phyloP scores from a whole-genome alignment of 73 alveolate genomes.

The Loxodes magnus region DNA sequence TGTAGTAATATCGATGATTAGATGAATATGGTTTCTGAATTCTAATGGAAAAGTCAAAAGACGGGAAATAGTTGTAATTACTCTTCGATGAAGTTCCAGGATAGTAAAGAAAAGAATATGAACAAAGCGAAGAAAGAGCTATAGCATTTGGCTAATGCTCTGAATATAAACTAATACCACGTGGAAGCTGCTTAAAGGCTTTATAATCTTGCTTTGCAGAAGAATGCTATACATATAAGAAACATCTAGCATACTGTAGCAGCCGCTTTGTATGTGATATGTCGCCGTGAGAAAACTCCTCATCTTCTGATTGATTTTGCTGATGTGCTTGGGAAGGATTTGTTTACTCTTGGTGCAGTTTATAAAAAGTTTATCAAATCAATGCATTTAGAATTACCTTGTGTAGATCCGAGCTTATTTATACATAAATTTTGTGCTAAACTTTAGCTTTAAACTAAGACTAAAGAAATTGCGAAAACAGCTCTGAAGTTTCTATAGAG shows the following conservation, averaged over 20 bases:
- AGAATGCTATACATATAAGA: constrained; percentile 6
- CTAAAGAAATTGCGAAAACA: constrained; percentile 64
- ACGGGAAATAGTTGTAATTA: too few relatives aligned
- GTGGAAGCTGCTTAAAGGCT: constrained; percentile 4
- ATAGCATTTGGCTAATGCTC: constrained; percentile 1
- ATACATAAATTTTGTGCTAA: constrained; percentile 77
- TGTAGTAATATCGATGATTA: too few relatives aligned
- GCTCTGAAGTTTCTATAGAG: constrained; percentile 77
- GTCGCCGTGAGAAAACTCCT: constrained; percentile 68
- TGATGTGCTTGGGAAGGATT: constrained; percentile 62
- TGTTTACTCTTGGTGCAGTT: constrained; percentile 71
- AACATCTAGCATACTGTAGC: constrained; percentile 7
- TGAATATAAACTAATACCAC: constrained; percentile 4
- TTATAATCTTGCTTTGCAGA: constrained; percentile 5
- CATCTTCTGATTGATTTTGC: constrained; percentile 91
- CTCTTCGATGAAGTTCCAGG: too few relatives aligned
- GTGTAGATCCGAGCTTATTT: constrained; percentile 82
- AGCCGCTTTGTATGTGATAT: constrained; percentile 73
- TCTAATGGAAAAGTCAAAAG: too few relatives aligned
- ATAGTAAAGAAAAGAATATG: constrained; percentile 2
- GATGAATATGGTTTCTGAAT: too few relatives aligned
- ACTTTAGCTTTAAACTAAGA: constrained; percentile 61
- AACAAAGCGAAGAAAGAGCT: constrained; percentile 5
- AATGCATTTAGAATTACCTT: constrained; percentile 35
- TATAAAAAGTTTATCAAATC: constrained; percentile 70